Base-by-base conservation (phyloP, 139 green algal species). In the Chlamydomonas eustigma region DNA sequence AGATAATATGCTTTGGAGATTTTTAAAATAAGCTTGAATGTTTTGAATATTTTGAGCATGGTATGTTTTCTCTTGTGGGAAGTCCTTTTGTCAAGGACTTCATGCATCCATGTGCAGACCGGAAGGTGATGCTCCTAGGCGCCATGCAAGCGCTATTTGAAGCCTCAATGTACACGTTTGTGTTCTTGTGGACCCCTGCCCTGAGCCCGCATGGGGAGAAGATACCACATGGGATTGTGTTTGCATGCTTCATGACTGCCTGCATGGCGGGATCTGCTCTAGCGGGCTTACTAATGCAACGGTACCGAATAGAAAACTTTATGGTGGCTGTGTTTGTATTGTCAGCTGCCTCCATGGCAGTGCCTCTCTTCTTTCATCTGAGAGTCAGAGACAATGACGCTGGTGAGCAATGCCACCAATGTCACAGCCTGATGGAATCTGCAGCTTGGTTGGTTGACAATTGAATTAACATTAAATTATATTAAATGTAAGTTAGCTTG, bases 101-200 rank as follows among this genome's bases (percentile, higher is more conserved):
- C n/a, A n/a, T n/a, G n/a, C n/a, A n/a, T 22, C 52, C 34, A 6
- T 31, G 34, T 58, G 80, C 87, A 91, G 90, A 95, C 69, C 77
- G 79, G 28, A 90, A 89, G 50, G 85, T 96, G n/a, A 88, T 84
- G 12, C 70, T 91, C 77, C 74, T 91, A 70, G 87, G 87, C 32
- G 83, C 80, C n/a, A 90, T 97, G 86, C 39, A 99, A 83, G 89
- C 90, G 1, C 76, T 98, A 50, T 98, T 98, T 80, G 95, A 98
- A 82, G 94, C 88, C 4, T 81, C 81, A 77, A 98, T 98, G 95
- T 98, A 98, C 85, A 97, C 94, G 1, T 98, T 98, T 84, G 93
- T 98, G 0, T 98, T 98, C 88, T 87, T 98, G 73, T 98, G 94
- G 94, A 98, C 94, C 2, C 92, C 93, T 18, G 91, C 94, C 2